A percentile compares a stretch with the other conserved stretches of the same genome.
These are phyloP conservation scores for Zizania latifolia DNA, from an alignment of 176 grass and related monocot species.

Conservation along the genomic window DNA sequence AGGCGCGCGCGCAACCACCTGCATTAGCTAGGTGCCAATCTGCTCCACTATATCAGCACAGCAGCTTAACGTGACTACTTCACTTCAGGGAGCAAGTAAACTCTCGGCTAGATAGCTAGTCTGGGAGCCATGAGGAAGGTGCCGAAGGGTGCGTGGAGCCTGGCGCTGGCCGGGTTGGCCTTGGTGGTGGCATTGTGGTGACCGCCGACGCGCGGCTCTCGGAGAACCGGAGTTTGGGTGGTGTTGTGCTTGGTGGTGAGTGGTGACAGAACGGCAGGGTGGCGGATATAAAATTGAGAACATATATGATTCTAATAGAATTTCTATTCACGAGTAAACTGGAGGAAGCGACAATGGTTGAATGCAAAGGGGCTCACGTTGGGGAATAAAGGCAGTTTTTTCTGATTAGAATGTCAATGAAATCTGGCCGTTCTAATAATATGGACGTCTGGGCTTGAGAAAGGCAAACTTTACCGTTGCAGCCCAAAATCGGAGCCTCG, in stretches of 20 bases:
- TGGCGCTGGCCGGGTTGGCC: slow-evolving; percentile 14
- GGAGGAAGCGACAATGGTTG: no score
- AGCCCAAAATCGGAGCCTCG: no score
- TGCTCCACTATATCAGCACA: slow-evolving; percentile 27
- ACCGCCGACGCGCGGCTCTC: not conserved
- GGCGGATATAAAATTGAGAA: no score
- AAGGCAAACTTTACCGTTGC: no score
- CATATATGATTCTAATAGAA: no score
- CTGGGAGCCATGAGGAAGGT: slow-evolving; percentile 22
- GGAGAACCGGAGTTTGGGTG: slow-evolving; percentile 22
- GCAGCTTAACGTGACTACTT: not conserved
- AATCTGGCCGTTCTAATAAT: no score
- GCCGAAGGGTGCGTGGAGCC: not conserved
- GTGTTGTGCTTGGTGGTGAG: not conserved
- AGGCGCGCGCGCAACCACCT: not conserved
- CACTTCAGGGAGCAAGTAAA: not conserved
- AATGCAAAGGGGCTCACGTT: no score
- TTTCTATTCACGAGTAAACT: no score
- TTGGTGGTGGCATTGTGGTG: slow-evolving; percentile 1
- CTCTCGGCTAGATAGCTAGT: not conserved
- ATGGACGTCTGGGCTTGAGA: no score
- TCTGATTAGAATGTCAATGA: no score
- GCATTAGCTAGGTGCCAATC: slow-evolving; percentile 11
- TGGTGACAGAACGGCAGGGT: no score
- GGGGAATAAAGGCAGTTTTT: no score